Evolutionary conservation across 2,329 filamentous ascomycete genomes (phyloP).

Genomic region (Aspergillus sp.): DNA sequence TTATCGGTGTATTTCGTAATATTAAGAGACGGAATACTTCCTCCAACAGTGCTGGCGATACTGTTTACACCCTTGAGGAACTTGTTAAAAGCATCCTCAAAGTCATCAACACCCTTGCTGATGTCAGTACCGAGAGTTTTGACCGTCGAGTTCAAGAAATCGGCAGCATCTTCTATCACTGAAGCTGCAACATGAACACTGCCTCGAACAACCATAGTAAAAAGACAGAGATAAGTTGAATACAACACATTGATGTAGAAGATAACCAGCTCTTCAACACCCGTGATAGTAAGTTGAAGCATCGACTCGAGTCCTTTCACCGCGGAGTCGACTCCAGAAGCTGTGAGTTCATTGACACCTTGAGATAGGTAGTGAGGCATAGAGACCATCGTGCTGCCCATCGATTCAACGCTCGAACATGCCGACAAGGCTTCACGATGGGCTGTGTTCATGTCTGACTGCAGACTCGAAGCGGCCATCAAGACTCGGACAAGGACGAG

Average conservation of each 20-base stretch:
- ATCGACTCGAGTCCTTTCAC: constrained; percentile 75
- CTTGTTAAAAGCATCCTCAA: constrained; percentile 53
- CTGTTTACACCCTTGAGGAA: constrained; percentile 53
- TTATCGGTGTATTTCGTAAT: constrained; percentile 60
- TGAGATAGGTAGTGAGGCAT: constrained; percentile 93
- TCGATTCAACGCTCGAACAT: constrained; percentile 85
- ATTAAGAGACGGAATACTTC: constrained; percentile 54
- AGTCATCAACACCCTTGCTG: constrained; percentile 32
- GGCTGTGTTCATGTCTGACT: constrained; percentile 70
- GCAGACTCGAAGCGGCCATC: constrained; percentile 67
- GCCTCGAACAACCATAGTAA: constrained; percentile 75
- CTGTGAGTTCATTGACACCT: constrained; percentile 83
- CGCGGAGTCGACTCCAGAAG: constrained; percentile 72
- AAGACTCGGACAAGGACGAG: constrained; percentile 79
- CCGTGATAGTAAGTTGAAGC: constrained; percentile 73
- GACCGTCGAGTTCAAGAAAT: constrained; percentile 56
- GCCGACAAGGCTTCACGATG: constrained; percentile 78
- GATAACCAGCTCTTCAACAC: constrained; percentile 79
- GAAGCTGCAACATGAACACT: constrained; percentile 66
- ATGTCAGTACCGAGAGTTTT: constrained; percentile 44
- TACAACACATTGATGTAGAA: constrained; percentile 92
- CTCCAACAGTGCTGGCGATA: constrained; percentile 47
- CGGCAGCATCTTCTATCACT: constrained; percentile 55
- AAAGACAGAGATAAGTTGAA: constrained; percentile 83
- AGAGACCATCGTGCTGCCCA: constrained; percentile 92